These are phyloP conservation scores for Epipyxis sp. DNA, from an alignment of 108 stramenopile species.

Conservation along the genomic window DNA sequence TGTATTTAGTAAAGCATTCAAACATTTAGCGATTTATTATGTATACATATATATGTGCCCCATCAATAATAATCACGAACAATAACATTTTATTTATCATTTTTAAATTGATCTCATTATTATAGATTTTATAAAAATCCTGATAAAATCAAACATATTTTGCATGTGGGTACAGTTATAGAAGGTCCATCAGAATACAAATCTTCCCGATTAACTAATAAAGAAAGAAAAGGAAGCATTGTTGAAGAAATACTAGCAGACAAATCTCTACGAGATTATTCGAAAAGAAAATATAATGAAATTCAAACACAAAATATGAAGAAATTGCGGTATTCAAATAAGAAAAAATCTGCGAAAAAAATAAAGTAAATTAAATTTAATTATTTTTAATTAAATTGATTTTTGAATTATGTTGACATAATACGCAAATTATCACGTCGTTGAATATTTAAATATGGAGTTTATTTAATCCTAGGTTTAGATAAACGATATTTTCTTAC, in stretches of 20 bases:
- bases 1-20: background rate
- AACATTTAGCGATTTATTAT: too few species aligned
- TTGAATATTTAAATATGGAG: too few species aligned
- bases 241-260: conserved; percentile 79
- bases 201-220: conserved; percentile 76
- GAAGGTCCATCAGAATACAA: conserved; percentile 76
- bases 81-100: background rate
- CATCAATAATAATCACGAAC: background rate
- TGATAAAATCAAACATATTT: conserved; percentile 58
- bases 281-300: background rate
- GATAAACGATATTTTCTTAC: too few species aligned
- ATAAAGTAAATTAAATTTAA: too few species aligned
- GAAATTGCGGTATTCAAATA: too few species aligned
- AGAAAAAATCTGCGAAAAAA: too few species aligned
- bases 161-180: conserved; percentile 79
- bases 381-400: too few species aligned
- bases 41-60: too few species aligned
- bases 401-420: too few species aligned
- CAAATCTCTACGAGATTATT: background rate
- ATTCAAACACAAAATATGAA: conserved; percentile 6
- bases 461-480: too few species aligned
- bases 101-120: background rate
- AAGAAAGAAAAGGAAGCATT: conserved; percentile 70
- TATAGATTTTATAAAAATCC: conserved; percentile 79
- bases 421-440: too few species aligned